Evolutionary conservation across 257 asterid genomes (phyloP).

Genomic region (Solanum etuberosum): DNA sequence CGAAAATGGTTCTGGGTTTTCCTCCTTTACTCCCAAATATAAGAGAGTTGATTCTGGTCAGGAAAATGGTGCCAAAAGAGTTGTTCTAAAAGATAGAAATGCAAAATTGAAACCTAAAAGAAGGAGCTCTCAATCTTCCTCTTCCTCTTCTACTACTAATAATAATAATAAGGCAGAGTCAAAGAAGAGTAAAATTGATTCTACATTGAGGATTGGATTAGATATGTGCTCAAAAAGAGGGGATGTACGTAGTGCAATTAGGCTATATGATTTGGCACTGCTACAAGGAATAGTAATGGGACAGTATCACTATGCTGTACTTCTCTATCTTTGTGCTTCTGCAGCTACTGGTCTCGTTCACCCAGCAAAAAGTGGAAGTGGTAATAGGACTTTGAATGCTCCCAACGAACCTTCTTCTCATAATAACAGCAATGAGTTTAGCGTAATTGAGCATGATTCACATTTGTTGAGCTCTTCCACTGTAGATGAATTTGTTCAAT

Average conservation of each 20-base stretch:
- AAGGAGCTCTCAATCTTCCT: conserved; percentile 14
- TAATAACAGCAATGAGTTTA: background rate
- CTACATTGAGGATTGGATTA: conserved; percentile 44
- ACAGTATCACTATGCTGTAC: conserved; percentile 71
- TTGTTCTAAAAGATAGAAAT: conserved; percentile 32
- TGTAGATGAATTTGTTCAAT: conserved; percentile 43
- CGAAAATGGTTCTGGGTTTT: conserved; percentile 27
- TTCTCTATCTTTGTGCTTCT: conserved; percentile 79
- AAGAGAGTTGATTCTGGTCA: conserved; percentile 1
- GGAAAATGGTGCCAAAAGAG: conserved; percentile 28
- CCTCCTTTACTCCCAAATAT: conserved; percentile 15
- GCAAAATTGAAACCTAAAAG: conserved; percentile 19
- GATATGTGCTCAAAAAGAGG: conserved; percentile 80
- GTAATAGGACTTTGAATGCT: conserved; percentile 30
- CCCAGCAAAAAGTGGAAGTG: conserved; percentile 77
- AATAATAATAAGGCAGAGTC: conserved; percentile 1
- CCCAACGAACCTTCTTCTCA: conserved; percentile 2
- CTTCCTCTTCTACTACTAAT: conserved; percentile 4
- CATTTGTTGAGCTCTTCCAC: conserved; percentile 11
- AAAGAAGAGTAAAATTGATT: conserved; percentile 34
- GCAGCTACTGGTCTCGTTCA: conserved; percentile 75
- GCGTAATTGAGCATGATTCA: background rate
- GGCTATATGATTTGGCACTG: conserved; percentile 50
- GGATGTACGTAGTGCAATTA: conserved; percentile 53
- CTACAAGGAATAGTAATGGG: conserved; percentile 40